phyloP scores from a whole-genome alignment of 1,284 basidiomycete species.

The Fomitopsis schrenkii region DNA sequence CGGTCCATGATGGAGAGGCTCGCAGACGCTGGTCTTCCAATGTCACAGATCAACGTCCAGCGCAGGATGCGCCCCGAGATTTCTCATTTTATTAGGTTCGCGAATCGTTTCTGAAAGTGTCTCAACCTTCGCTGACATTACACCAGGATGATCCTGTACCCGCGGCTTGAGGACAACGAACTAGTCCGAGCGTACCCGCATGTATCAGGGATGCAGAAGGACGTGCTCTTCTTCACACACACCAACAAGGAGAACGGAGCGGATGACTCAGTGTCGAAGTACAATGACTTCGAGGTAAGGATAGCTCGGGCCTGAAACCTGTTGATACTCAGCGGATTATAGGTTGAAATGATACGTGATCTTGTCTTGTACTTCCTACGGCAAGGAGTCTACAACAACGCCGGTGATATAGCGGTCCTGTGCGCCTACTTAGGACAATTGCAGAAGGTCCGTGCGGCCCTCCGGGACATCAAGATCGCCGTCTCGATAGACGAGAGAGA shows the following conservation, averaged over 20 bases:
- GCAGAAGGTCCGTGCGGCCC: conserved; percentile 34
- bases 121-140: not conserved
- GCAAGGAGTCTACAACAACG: conserved; percentile 30
- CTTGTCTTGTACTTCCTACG: conserved; percentile 65
- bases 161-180: conserved; percentile 51
- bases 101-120: too few species aligned
- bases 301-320: not conserved
- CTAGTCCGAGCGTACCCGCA: conserved; percentile 44
- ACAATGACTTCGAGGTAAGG: conserved; percentile 61
- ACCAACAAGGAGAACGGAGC: conserved; percentile 46
- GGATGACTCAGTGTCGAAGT: conserved; percentile 59
- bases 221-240: conserved; percentile 61
- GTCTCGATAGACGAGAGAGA: conserved; percentile 71
- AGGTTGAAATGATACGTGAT: conserved; percentile 67
- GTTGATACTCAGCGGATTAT: not conserved
- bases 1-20: conserved; percentile 46
- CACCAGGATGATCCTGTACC: conserved; percentile 53
- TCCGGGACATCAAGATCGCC: conserved; percentile 47
- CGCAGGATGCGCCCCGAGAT: conserved; percentile 43
- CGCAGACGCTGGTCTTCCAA: conserved; percentile 31
- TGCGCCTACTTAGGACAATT: conserved; percentile 77
- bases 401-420: conserved; percentile 69
- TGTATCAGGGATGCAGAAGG: conserved; percentile 53
- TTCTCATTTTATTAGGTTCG: conserved; percentile 36
- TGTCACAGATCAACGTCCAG: conserved; percentile 39